Percentiles rank a stretch among this genome's conserved stretches.
Evolutionary conservation across 1,284 basidiomycete genomes (phyloP).

Genomic region (Tilletiaria anomala): DNA sequence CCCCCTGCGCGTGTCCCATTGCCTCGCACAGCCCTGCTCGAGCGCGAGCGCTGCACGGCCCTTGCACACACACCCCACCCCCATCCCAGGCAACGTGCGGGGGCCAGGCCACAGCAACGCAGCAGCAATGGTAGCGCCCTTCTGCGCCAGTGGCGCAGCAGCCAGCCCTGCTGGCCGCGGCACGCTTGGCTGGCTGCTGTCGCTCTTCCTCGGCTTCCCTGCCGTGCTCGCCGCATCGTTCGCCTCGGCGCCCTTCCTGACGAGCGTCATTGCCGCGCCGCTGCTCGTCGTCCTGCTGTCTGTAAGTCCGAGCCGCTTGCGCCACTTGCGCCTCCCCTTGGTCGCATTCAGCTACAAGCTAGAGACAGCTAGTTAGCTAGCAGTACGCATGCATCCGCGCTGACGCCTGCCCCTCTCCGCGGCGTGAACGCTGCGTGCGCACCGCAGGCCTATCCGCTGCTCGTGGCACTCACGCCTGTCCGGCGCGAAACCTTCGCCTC

Average conservation of each 20-base stretch:
- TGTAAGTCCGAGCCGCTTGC: neutral
- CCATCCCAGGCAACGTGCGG: too few species aligned
- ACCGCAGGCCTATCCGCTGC: neutral
- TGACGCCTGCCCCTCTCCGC: neutral
- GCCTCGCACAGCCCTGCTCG: too few species aligned
- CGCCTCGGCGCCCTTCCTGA: neutral
- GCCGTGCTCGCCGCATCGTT: neutral
- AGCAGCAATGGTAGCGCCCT: too few species aligned
- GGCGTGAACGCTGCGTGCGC: neutral
- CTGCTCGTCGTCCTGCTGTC: slow-evolving; percentile 1
- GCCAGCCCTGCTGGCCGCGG: too few species aligned
- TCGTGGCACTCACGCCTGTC: neutral
- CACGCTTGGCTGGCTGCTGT: neutral
- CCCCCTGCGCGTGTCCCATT: too few species aligned
- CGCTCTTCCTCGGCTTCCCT: neutral
- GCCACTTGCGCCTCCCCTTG: neutral
- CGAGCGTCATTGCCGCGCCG: neutral
- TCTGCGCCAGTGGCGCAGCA: too few species aligned
- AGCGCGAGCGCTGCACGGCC: too few species aligned
- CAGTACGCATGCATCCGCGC: neutral
- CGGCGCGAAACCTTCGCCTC: neutral
- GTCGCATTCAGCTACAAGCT: too few species aligned
- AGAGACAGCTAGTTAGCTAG: too few species aligned
- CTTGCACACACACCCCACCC: too few species aligned
- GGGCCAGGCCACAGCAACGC: too few species aligned